Evolutionary conservation across 1,284 basidiomycete species (phyloP).

Genomic region (Pseudozyma pruni): DNA sequence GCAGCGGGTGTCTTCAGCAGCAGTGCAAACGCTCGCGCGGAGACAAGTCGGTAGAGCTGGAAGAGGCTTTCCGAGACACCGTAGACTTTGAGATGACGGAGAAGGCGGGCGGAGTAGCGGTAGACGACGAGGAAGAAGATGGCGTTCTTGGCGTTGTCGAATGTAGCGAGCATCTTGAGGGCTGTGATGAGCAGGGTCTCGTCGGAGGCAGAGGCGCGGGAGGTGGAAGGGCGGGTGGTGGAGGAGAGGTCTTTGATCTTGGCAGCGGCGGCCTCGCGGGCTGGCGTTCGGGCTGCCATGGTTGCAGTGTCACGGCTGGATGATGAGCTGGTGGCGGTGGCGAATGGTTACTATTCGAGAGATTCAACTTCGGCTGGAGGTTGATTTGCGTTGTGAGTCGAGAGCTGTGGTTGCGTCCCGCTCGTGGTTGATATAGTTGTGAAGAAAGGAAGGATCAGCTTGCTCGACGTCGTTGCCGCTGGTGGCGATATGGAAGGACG

Average conservation of each 20-base stretch:
- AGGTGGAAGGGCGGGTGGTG: neutral
- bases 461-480: neutral
- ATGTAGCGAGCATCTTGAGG: constrained; percentile 30
- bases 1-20: constrained; percentile 61
- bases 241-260: constrained; percentile 25
- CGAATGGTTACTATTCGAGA: neutral
- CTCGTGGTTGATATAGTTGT: too few species aligned
- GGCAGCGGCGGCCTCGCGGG: constrained; percentile 69
- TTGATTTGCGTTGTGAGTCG: too few species aligned
- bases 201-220: constrained; percentile 3
- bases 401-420: too few species aligned
- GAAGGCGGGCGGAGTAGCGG: constrained; percentile 37
- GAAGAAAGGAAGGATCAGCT: too few species aligned
- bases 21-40: constrained; percentile 41
- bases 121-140: constrained; percentile 56
- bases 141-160: constrained; percentile 55
- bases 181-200: constrained; percentile 23
- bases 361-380: too few species aligned
- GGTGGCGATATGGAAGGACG: neutral
- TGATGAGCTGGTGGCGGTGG: neutral
- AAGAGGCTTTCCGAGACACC: constrained; percentile 52
- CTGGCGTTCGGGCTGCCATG: constrained; percentile 40
- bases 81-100: constrained; percentile 58
- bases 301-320: neutral
- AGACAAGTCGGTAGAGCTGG: constrained; percentile 54